Conservation (phyloP, 306 rosid genomes). For the Acacia acuminata region DNA sequence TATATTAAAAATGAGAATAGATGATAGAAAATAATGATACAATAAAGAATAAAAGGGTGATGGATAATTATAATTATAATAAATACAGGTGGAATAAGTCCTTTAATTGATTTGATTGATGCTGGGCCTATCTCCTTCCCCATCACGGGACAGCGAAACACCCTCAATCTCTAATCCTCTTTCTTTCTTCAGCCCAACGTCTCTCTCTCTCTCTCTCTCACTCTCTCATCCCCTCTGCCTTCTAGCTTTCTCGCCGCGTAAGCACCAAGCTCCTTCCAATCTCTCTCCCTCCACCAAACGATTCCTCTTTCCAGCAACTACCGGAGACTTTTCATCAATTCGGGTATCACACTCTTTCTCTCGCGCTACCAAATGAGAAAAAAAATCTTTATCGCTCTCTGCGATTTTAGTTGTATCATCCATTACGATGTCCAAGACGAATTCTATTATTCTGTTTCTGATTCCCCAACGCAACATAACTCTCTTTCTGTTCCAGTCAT, state of each 20-base stretch:
- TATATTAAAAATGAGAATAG: too few relatives aligned
- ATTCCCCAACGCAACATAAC: conserved; percentile 1
- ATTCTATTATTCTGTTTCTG: neutral
- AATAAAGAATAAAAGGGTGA: too few relatives aligned
- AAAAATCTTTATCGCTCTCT: neutral
- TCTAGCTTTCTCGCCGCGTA: conserved; percentile 1
- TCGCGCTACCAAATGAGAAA: neutral
- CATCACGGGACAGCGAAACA: conserved; percentile 9
- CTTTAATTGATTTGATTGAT: neutral
- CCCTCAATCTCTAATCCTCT: neutral
- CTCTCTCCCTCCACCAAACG: conserved; percentile 9
- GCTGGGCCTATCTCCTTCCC: neutral
- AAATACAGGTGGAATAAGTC: neutral
- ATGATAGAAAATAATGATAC: too few relatives aligned
- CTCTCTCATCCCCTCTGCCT: neutral
- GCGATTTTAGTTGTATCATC: neutral
- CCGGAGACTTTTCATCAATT: conserved; percentile 7
- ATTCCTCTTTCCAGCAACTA: conserved; percentile 20
- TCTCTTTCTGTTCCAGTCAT: conserved; percentile 3
- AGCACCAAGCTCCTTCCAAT: conserved; percentile 22
- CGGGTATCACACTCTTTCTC: conserved; percentile 11
- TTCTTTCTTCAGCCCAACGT: conserved; percentile 25
- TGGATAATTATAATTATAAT: too few relatives aligned
- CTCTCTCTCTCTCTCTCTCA: neutral
- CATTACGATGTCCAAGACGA: neutral